Base-by-base conservation (phyloP, 2,329 filamentous ascomycete species). In the Blumeria hordei region DNA sequence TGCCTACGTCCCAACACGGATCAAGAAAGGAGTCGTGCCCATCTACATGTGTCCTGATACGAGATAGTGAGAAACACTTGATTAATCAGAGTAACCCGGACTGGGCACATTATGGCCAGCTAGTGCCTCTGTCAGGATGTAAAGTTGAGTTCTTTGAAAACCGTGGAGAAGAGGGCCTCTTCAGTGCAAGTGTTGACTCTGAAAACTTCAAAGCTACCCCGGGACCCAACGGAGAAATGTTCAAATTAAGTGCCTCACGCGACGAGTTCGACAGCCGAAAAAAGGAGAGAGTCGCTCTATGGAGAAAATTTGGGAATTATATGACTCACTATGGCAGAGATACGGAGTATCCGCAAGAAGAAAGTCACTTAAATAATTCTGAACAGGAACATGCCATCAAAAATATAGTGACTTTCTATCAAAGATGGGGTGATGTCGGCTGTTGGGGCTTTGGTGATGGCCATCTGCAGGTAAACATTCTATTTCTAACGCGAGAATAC, bases 371-470 rank as follows among this genome's bases (percentile, higher is more conserved):
- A 60, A 57, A 59, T 16, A 57, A 50, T 6, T 45, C 55, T 28
- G 39, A 56, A 6, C 47, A 53, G 5, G 55, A 57, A 9, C 55
- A 43, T 11, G 60, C 69, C 64, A 56, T 59, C 41, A 39, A 71
- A 39, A 77, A 80, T 59, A 70, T 88, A 53, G 81, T 88, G 47
- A 84, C 80, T 0, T 88, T 88, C 60, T 90, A 88, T 65, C 85
- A 90, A 68, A 74, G 85, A 51, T 81, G 86, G 57, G 84, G 85
- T 45, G 84, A 85, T 62, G 83, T 88, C 34, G 83, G 84, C 14
- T 83, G 85, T 67, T 88, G 84, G 84, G 79, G 80, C 53, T 90
- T 90, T 62, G 77, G 76, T 55, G 84, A 90, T 64, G 85, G 85
- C 2, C 83, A 85, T 62, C 74, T 88, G 60, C 84, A 85, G 72